Base-by-base conservation (phyloP, 2,329 filamentous ascomycete species). In the Colletotrichum limetticola region DNA sequence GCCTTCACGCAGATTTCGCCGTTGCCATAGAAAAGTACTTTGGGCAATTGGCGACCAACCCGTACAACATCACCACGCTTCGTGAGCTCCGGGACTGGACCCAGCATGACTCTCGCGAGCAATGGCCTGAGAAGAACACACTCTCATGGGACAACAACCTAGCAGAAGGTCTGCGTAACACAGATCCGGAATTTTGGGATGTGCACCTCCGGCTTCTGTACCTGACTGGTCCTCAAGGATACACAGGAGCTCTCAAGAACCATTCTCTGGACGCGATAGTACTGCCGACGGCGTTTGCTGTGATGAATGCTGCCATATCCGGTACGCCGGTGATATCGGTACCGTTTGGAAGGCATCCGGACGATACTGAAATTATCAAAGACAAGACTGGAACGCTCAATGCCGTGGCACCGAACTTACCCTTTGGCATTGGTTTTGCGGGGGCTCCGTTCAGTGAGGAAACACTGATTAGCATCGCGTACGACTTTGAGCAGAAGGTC, bases 401-500 rank as follows among this genome's bases (percentile, higher is more conserved):
- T 9, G 80, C 81, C 0, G 83, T 81, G 0, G 90, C 83, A 0
- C 90, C 91, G 0, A 88, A 89, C 22, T 79, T 90, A 28, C 86
- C 86, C 26, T 91, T 93, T 78, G 92, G 92, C 0, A 81, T 94
- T 12, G 86, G 85, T 8, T 93, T 94, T 76, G 82, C 93, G 58
- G 92, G 91, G 0, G 80, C 81, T 3, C 86, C 85, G 61, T 94
- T 89, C 83, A 88, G 85, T 46, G 92, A 94, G 79, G 88, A 87
- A 76, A 85, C 81, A 35, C 77, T 94, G 75, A 89, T 94, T 70
- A 89, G 88, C 0, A 87, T 91, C 78, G 92, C 91, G 7, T 93
- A 92, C 83, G 91, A 90, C 4, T 93, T 90, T 80, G 92, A 94
- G 83, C 90, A 92, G 82, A 83, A 85, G 74, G 92, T 81, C 0